Percentiles rank a stretch among this genome's conserved stretches.
Evolutionary conservation across 106 monocot genomes (phyloP).

Genomic region (Acanthochlamys bracteata): DNA sequence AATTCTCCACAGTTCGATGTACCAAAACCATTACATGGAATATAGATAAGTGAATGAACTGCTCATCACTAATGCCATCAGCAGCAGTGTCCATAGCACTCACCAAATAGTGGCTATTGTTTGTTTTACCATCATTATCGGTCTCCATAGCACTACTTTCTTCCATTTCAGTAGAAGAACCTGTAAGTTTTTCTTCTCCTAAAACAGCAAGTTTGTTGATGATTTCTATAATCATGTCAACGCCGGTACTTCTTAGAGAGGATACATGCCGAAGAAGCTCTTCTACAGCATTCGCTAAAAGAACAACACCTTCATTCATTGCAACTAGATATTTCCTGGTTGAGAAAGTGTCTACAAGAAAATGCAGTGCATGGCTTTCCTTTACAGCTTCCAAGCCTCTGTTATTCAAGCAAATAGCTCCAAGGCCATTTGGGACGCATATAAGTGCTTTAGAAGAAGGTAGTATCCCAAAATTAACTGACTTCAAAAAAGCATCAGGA

Average conservation of each 20-base stretch:
- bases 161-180: constrained; percentile 24
- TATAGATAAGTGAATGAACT: constrained; percentile 73
- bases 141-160: constrained; percentile 79
- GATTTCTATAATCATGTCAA: constrained; percentile 88
- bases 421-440: constrained; percentile 93
- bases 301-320: constrained; percentile 99
- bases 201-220: constrained; percentile 63
- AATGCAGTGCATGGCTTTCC: constrained; percentile 54
- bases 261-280: constrained; percentile 93
- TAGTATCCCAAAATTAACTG: constrained; percentile 63
- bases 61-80: constrained; percentile 71
- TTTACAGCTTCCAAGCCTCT: constrained; percentile 88
- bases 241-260: constrained; percentile 75
- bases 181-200: constrained; percentile 42
- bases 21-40: constrained; percentile 97
- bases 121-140: constrained; percentile 60
- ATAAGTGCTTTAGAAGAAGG: constrained; percentile 92
- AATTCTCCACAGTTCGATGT: constrained; percentile 83
- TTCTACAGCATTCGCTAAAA: constrained; percentile 93
- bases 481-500: constrained; percentile 79
- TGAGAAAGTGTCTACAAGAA: constrained; percentile 78
- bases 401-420: constrained; percentile 88
- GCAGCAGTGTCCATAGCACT: constrained; percentile 41
- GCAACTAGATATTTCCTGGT: constrained; percentile 84
- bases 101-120: constrained; percentile 73